Evolutionary conservation across 192 early-diverging fungal genomes (phyloP).

Genomic region (Entomortierella chlamydospora): DNA sequence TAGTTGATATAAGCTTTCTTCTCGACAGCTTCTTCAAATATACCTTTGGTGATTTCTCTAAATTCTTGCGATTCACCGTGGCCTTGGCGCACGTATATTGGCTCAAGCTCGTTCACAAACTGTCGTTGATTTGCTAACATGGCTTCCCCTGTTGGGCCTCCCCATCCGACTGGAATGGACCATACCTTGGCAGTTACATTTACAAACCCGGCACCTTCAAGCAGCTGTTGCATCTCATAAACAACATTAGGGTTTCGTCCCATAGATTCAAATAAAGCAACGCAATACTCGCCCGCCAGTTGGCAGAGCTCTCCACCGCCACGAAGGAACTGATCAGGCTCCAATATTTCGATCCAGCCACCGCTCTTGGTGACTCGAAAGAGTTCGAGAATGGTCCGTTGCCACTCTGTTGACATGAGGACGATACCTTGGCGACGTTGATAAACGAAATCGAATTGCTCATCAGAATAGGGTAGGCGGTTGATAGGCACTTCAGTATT

Average conservation of each 20-base stretch:
- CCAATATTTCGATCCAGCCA: slow-evolving; percentile 49
- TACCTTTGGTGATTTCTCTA: slow-evolving; percentile 20
- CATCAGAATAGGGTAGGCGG: slow-evolving; percentile 47
- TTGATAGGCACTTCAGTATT: slow-evolving; percentile 26
- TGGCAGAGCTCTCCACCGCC: slow-evolving; percentile 39
- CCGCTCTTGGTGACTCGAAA: slow-evolving; percentile 47
- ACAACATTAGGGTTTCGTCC: slow-evolving; percentile 47
- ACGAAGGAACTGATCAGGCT: slow-evolving; percentile 33
- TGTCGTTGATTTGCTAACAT: slow-evolving; percentile 35
- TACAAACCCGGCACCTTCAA: slow-evolving; percentile 33
- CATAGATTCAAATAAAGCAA: slow-evolving; percentile 36
- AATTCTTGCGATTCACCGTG: slow-evolving; percentile 25
- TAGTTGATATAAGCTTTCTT: slow-evolving; percentile 40
- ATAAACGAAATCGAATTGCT: slow-evolving; percentile 57
- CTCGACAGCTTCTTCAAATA: slow-evolving; percentile 38
- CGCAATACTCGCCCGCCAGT: slow-evolving; percentile 42
- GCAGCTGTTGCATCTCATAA: slow-evolving; percentile 30
- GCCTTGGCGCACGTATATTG: slow-evolving; percentile 41
- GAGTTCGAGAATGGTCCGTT: slow-evolving; percentile 40
- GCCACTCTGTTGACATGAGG: slow-evolving; percentile 40
- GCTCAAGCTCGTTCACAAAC: slow-evolving; percentile 45
- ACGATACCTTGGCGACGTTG: slow-evolving; percentile 42
- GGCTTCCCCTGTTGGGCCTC: slow-evolving; percentile 33
- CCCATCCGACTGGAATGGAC: slow-evolving; percentile 45
- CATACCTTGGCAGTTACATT: slow-evolving; percentile 29